These are phyloP conservation scores for Tuber calosporum DNA, from an alignment of 495 filamentous ascomycete genomes.

Conservation along the genomic window DNA sequence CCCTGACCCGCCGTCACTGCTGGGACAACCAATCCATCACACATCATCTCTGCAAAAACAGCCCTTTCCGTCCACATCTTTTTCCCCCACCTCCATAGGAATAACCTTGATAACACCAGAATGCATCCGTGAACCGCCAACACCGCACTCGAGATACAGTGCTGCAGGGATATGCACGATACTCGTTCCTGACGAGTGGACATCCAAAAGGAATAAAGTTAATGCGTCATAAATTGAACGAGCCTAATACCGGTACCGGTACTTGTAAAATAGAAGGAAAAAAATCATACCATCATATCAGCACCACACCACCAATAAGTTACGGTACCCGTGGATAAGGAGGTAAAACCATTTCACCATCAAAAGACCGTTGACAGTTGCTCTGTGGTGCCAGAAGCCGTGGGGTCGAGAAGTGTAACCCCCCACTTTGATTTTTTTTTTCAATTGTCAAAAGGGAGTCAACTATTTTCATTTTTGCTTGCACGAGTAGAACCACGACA, in stretches of 20 bases:
- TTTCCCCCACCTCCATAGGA: too few species aligned
- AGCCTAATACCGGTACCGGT: background rate
- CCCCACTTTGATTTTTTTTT: too few species aligned
- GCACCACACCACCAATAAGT: too few species aligned
- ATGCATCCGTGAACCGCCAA: background rate
- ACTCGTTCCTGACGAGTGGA: background rate
- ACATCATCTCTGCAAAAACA: background rate
- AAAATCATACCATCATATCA: background rate
- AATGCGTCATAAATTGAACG: background rate
- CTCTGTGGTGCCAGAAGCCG: too few species aligned
- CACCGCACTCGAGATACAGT: background rate
- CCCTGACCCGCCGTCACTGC: background rate
- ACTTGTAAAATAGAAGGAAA: too few species aligned
- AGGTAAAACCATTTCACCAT: background rate
- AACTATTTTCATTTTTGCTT: too few species aligned
- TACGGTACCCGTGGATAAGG: background rate
- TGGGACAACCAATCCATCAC: background rate
- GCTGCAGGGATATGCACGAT: background rate
- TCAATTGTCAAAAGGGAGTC: too few species aligned
- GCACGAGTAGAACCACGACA: too few species aligned
- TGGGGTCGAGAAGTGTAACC: too few species aligned
- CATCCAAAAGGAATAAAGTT: background rate
- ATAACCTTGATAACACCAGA: too few species aligned
- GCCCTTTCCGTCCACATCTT: background rate
- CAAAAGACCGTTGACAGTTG: background rate